phyloP scores from a whole-genome alignment of 768 basidiomycete genomes.

The Kwoniella shandongensis region DNA sequence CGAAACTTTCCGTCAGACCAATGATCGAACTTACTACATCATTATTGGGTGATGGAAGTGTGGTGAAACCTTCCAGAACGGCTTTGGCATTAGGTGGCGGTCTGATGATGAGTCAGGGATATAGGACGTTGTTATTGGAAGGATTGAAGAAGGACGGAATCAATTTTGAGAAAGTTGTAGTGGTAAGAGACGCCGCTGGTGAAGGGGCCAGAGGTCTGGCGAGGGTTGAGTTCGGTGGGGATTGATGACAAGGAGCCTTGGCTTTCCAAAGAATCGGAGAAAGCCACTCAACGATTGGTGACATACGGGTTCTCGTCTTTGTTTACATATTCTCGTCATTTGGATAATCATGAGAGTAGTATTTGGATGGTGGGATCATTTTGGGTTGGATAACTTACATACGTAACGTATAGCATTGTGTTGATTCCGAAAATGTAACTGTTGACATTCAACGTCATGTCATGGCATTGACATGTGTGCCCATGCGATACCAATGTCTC shows the following conservation, averaged over 20 bases:
- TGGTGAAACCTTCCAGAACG: slow-evolving; percentile 27
- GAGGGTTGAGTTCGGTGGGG: slow-evolving; percentile 23
- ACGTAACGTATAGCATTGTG: too few species aligned
- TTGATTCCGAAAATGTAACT: too few species aligned
- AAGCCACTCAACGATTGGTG: too few species aligned
- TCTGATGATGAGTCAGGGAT: slow-evolving; percentile 40
- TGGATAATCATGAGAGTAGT: too few species aligned
- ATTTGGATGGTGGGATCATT: not conserved
- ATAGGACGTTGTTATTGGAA: slow-evolving; percentile 28
- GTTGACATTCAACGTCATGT: too few species aligned
- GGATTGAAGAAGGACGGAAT: slow-evolving; percentile 31
- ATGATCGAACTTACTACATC: slow-evolving; percentile 38
- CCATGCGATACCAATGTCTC: too few species aligned
- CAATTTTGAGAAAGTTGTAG: slow-evolving; percentile 28
- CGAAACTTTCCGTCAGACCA: slow-evolving; percentile 25
- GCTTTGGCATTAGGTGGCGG: slow-evolving; percentile 48
- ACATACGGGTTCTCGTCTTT: too few species aligned
- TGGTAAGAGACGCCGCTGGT: slow-evolving; percentile 44
- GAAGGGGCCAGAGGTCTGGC: slow-evolving; percentile 42
- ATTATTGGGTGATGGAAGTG: slow-evolving; percentile 26
- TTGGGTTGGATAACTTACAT: too few species aligned
- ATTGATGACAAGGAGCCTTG: not conserved
- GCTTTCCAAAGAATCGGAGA: too few species aligned
- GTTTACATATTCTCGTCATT: too few species aligned
- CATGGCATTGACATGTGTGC: too few species aligned